Conservation (phyloP, 164 flowering plant species). For the Umbellularia californica region DNA sequence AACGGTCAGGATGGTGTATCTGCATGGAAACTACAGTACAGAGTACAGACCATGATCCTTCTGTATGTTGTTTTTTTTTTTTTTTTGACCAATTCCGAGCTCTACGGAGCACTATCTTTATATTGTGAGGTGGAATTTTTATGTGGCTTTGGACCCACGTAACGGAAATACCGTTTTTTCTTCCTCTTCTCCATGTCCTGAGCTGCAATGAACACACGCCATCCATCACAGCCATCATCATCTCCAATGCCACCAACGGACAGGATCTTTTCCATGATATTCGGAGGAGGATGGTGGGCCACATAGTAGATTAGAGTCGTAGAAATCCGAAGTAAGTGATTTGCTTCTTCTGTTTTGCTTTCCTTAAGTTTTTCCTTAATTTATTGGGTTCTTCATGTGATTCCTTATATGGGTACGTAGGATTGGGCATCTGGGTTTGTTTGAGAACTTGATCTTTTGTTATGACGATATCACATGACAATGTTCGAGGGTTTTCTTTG, state of each 20-base stretch:
- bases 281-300: neutral
- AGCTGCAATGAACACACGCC: neutral
- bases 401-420: neutral
- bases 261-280: neutral
- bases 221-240: neutral
- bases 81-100: neutral
- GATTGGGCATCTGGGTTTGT: neutral
- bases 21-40: too few species aligned
- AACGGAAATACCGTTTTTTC: conserved; percentile 27
- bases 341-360: neutral
- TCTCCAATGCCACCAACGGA: neutral
- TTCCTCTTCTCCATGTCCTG: neutral
- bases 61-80: too few species aligned
- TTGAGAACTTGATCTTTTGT: neutral
- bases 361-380: neutral
- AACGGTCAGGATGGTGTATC: too few species aligned
- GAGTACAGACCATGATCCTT: neutral
- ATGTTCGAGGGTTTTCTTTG: conserved; percentile 41
- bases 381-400: neutral
- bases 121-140: neutral
- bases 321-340: neutral
- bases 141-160: conserved; percentile 9
- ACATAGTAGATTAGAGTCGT: neutral
- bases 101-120: neutral
- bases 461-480: neutral